Evolutionary conservation across 495 filamentous ascomycete species (phyloP).

Genomic region (Parathielavia appendiculata): DNA sequence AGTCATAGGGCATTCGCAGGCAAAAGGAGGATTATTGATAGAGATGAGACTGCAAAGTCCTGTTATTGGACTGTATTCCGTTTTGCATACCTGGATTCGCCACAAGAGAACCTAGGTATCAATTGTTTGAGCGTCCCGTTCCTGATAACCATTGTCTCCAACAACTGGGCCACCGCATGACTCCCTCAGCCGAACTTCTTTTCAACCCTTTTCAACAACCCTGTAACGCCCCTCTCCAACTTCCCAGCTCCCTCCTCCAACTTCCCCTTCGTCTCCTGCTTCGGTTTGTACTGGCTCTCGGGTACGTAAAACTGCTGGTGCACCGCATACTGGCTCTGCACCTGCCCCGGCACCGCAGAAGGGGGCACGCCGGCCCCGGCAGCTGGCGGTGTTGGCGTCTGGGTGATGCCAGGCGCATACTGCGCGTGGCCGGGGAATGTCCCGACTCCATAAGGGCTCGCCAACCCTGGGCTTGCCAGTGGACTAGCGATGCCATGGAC

Average conservation of each 20-base stretch:
- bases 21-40: neutral
- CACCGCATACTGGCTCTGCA: constrained; percentile 53
- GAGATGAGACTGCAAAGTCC: constrained; percentile 5
- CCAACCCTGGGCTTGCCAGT: constrained; percentile 26
- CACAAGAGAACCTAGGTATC: no score
- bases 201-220: constrained; percentile 84
- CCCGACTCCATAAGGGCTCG: constrained; percentile 37
- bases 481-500: constrained; percentile 23
- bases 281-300: constrained; percentile 52
- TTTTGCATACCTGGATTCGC: no score
- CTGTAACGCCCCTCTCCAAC: constrained; percentile 71
- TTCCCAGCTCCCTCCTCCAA: constrained; percentile 64
- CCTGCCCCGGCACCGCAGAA: constrained; percentile 18
- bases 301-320: constrained; percentile 77
- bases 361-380: constrained; percentile 21
- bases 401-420: constrained; percentile 33
- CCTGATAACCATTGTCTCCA: neutral
- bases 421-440: constrained; percentile 31
- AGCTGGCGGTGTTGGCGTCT: constrained; percentile 29
- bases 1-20: neutral
- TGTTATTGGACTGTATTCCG: neutral
- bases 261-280: constrained; percentile 49
- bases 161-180: neutral
- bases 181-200: constrained; percentile 60
- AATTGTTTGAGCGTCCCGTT: no score